Evolutionary conservation across 805 yeast species (phyloP), one percentile per base, ranked within the genome.

Genomic region (Blastobotrys muscicola): DNA sequence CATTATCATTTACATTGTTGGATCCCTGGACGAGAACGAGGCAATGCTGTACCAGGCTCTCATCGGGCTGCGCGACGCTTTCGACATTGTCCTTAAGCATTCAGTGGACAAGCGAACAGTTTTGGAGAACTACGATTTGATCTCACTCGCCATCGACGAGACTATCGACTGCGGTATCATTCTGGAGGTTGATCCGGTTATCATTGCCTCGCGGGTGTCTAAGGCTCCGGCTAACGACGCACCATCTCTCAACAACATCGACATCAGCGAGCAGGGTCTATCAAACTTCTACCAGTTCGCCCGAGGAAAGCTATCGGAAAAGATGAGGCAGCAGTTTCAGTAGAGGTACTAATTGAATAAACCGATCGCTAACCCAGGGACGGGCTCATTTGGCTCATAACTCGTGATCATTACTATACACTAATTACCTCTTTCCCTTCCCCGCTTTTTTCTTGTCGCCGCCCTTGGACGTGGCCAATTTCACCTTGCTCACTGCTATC

Each of bases 131-230:
- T 92, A 82, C 60, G 98, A 92, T 64, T 71, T 85, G 70, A 82
- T 87, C 33, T 71, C 85, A 36, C 72, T 92, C 61, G 85, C 94
- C 3, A 75, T 89, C 36, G 98, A 92, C 62, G 97, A 92, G 65
- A 74, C 94, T 8, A 71, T 92, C 40, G 98, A 92, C 60, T 94
- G 89, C 59, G 98, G 97, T 34, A 78, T 92, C 50, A 78, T 92
- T 45, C 72, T 92, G 53, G 97, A 92, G 62, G 82, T 87, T 23
- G 97, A 92, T 57, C 79, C 94, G 4, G 76, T 82, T 31, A 78
- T 85, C 35, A 84, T 92, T 53, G 89, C 90, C 2, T 76, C 94
- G 11, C 76, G 98, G 65, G 95, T 89, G 20, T 84, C 97, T n/a
- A 76, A 78, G 47, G 80, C 92, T 29, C 95, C 96, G 38, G 64